Conservation (phyloP, 2,329 filamentous ascomycete species). For the Ceratocystis variospora region DNA sequence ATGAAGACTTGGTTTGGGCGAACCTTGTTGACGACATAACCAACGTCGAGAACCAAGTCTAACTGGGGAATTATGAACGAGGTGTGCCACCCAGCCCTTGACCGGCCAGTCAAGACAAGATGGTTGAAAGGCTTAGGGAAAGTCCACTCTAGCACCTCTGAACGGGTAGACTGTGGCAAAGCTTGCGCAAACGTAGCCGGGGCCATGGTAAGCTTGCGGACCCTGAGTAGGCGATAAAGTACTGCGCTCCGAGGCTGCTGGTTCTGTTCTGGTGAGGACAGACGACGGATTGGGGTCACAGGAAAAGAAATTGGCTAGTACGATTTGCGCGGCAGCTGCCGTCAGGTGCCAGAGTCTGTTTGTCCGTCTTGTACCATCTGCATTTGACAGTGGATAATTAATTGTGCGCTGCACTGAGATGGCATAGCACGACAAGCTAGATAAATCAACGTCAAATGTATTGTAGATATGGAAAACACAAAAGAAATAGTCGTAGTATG, state of each 20-base stretch:
- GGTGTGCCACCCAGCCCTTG: conserved; percentile 38
- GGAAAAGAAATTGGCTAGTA: not conserved
- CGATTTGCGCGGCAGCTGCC: not conserved
- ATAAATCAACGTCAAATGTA: no score
- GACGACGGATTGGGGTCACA: not conserved
- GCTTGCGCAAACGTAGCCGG: conserved; percentile 30
- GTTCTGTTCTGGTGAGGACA: not conserved
- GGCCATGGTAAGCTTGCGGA: not conserved
- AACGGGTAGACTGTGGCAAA: conserved; percentile 32
- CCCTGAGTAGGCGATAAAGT: not conserved
- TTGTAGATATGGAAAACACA: not conserved
- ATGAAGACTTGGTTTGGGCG: conserved; percentile 38
- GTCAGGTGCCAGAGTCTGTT: not conserved
- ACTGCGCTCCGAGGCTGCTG: not conserved
- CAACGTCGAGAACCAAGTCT: conserved; percentile 37
- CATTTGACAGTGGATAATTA: not conserved
- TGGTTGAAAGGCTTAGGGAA: conserved; percentile 33
- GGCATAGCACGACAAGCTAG: not conserved
- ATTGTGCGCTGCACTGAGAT: no score
- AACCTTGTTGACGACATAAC: conserved; percentile 32
- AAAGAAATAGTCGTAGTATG: not conserved
- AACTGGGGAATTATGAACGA: conserved; percentile 38
- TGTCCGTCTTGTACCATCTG: not conserved
- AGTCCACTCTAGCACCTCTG: conserved; percentile 33
- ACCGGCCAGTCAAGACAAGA: conserved; percentile 33